These are phyloP conservation scores for Starmerella roubikii DNA, from an alignment of 805 yeast species.

Conservation along the genomic window DNA sequence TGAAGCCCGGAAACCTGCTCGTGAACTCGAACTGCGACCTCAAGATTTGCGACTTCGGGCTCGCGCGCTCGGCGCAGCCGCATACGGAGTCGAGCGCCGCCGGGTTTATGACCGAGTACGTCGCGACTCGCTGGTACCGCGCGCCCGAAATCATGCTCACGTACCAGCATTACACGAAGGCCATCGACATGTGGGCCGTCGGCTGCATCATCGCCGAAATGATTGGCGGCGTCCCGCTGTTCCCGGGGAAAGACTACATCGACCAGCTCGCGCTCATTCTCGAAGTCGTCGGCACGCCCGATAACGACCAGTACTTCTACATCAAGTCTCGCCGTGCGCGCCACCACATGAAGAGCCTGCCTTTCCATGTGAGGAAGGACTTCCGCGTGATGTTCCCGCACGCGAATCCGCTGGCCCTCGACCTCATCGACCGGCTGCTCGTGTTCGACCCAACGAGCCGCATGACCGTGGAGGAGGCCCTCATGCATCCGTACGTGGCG, in stretches of 20 bases:
- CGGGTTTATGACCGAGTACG: constrained; percentile 94
- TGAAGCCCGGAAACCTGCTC: constrained; percentile 84
- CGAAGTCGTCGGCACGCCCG: constrained; percentile 83
- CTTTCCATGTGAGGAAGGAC: constrained; percentile 32
- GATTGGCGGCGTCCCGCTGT: constrained; percentile 78
- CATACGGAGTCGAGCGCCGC: constrained; percentile 60
- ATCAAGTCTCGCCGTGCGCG: constrained; percentile 84
- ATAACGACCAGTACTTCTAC: constrained; percentile 49
- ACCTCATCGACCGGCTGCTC: constrained; percentile 60
- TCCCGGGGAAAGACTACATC: constrained; percentile 91
- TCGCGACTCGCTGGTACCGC: constrained; percentile 96
- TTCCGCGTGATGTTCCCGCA: constrained; percentile 46
- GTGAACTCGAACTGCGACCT: constrained; percentile 95
- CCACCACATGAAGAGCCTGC: constrained; percentile 76
- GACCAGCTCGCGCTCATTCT: constrained; percentile 85
- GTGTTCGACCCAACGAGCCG: constrained; percentile 78
- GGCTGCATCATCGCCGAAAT: constrained; percentile 95
- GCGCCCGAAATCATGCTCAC: constrained; percentile 97
- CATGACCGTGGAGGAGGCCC: constrained; percentile 77
- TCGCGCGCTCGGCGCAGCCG: constrained; percentile 59
- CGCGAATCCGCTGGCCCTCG: constrained; percentile 80
- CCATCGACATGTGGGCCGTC: constrained; percentile 95
- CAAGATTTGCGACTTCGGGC: constrained; percentile 91
- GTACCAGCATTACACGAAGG: constrained; percentile 87
- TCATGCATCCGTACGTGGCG: constrained; percentile 74